Base-by-base conservation (phyloP, 768 basidiomycete species). In the Lactarius akahatsu region DNA sequence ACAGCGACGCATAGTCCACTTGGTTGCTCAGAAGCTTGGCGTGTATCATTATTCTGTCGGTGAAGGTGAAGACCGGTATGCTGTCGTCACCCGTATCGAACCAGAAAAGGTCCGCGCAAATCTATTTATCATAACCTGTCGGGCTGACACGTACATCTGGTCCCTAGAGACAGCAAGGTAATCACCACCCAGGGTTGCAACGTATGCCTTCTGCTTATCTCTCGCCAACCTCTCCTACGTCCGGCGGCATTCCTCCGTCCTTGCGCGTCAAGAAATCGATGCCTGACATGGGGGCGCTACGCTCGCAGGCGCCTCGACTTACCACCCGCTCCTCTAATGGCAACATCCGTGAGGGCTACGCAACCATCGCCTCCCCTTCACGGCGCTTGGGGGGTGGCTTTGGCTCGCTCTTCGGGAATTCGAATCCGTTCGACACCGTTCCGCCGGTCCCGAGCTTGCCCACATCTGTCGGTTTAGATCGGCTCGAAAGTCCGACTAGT, bases 241-340 rank as follows among this genome's bases (percentile, higher is more conserved):
- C 79, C 80, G 70, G 80, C 77, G 60, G 62, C 70, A 82, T 80
- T 57, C 76, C 76, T 20, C 79, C 73, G 62, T 80, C 86, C 50
- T 84, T 98, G 62, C 88, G 96, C 50, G 87, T 89, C 77, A 98
- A 98, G 82, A 97, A 97, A 79, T 96, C 94, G 28, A 98, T 98
- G 97, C 97, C 97, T 3, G 94, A 98, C 77, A 88, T 98, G 86
- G 92, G 92, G 79, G 90, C 90, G 18, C 77, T 94, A 69, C 92
- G 92, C 67, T 81, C 87, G 20, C 86, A 88, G 72, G 88, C 89
- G 1, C 92, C 91, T 40, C 89, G 92, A 60, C 83, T 94, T 57
- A 86, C 80, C 64, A 88, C 89, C 18, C 89, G 92, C 67, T 83
- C 91, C 20, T 94, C 92, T 57, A 94, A 93, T 75, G 91, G 92